A percentile compares a stretch with the other conserved stretches of the same genome.
phyloP scores from a whole-genome alignment of 495 filamentous ascomycete genomes.

The Annulohypoxylon moriforme region DNA sequence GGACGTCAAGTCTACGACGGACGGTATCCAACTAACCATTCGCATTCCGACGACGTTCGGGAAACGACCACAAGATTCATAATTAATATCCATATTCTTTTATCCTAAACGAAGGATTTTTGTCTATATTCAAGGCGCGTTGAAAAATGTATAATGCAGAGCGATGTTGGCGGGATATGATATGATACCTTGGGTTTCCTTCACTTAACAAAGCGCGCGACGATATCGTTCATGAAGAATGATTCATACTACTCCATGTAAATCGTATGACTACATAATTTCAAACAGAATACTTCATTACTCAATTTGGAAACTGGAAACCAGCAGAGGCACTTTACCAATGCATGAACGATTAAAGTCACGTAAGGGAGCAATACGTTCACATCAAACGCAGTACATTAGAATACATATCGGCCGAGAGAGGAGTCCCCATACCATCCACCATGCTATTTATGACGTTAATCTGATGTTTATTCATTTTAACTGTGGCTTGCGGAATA shows the following conservation, averaged over 20 bases:
- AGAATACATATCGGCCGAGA: constrained; percentile 7
- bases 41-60: constrained; percentile 63
- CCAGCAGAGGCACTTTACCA: too few relatives aligned
- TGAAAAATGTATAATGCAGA: not conserved
- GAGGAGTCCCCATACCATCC: not conserved
- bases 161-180: not conserved
- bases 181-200: not conserved
- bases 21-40: constrained; percentile 63
- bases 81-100: not conserved
- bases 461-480: constrained; percentile 29
- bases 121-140: not conserved
- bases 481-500: constrained; percentile 37
- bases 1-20: constrained; percentile 64
- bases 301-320: not conserved
- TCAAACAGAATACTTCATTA: too few relatives aligned
- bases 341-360: too few relatives aligned
- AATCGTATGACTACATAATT: not conserved
- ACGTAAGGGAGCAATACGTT: too few relatives aligned
- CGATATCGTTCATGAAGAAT: not conserved
- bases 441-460: constrained; percentile 43
- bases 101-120: not conserved
- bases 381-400: not conserved
- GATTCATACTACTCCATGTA: not conserved
- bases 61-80: constrained; percentile 30
- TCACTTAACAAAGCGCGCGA: not conserved